phyloP scores from a whole-genome alignment of 2,329 filamentous ascomycete genomes.

The Neofusicoccum kwambonambiense region DNA sequence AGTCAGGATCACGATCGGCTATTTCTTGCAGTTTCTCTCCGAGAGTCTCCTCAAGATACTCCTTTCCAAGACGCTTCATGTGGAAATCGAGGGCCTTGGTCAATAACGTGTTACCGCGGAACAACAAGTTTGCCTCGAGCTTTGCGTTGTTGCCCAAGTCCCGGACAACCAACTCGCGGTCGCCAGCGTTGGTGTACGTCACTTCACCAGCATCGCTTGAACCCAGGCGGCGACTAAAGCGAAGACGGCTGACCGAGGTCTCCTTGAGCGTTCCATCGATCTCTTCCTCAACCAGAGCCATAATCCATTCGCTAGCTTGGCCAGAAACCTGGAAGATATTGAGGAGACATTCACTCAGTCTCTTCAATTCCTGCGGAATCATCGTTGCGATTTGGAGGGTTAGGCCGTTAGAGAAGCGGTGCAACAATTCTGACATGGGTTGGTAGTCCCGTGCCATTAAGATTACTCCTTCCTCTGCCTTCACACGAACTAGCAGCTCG shows the following conservation, averaged over 20 bases:
- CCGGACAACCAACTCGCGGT: constrained; percentile 69
- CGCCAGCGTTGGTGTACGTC: constrained; percentile 40
- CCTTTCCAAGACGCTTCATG: constrained; percentile 90
- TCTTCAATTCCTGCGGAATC: constrained; percentile 72
- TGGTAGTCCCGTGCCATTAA: constrained; percentile 84
- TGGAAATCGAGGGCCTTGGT: constrained; percentile 93
- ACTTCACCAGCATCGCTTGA: constrained; percentile 56
- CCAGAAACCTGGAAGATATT: constrained; percentile 96
- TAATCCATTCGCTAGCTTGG: constrained; percentile 82
- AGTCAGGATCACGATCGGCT: constrained; percentile 85
- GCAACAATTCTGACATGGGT: constrained; percentile 76
- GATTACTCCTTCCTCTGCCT: constrained; percentile 86
- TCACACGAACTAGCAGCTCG: constrained; percentile 78
- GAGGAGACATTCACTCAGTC: constrained; percentile 80
- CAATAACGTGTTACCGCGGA: constrained; percentile 89
- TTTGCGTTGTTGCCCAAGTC: constrained; percentile 78
- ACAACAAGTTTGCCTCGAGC: constrained; percentile 89
- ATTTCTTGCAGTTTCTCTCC: constrained; percentile 85
- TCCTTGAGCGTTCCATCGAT: constrained; percentile 91
- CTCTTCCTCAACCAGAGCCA: constrained; percentile 90
- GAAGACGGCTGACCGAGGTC: constrained; percentile 62
- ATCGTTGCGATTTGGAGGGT: constrained; percentile 81
- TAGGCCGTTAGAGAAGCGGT: constrained; percentile 78
- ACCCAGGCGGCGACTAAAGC: constrained; percentile 69
- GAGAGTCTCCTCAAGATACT: constrained; percentile 85